These are phyloP conservation scores for Penicillium sp. DNA, from an alignment of 2,329 filamentous ascomycete genomes.

Conservation along the genomic window DNA sequence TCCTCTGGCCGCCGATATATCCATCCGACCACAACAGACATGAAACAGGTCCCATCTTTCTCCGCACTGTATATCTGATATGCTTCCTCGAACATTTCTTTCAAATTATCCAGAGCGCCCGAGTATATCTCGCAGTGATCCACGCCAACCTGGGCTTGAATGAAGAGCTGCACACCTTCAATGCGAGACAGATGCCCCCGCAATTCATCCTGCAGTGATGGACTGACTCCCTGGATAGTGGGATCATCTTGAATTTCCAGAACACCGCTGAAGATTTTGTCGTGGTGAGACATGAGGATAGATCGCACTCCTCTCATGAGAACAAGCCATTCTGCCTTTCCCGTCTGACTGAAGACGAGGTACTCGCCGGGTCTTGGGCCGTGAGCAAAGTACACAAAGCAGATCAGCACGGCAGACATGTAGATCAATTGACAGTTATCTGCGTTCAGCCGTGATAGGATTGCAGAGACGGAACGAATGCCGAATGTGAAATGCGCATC, in stretches of 20 bases:
- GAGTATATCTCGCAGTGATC: constrained; percentile 6
- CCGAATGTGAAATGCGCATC: constrained; percentile 39
- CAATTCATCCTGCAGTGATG: constrained; percentile 17
- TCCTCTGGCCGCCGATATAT: constrained; percentile 27
- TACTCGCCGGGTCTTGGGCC: constrained; percentile 34
- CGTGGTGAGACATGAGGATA: constrained; percentile 21
- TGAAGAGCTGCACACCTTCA: constrained; percentile 9
- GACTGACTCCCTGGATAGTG: constrained; percentile 1
- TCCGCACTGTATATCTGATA: constrained; percentile 16
- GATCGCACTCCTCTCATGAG: constrained; percentile 33
- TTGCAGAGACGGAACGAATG: constrained; percentile 31
- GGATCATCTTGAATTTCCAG: constrained; percentile 12
- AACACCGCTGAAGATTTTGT: constrained; percentile 29
- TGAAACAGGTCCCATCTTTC: constrained; percentile 17
- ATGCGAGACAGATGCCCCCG: constrained; percentile 17
- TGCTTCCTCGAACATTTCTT: constrained; percentile 16
- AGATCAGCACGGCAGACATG: constrained; percentile 33
- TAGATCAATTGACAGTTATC: constrained; percentile 36
- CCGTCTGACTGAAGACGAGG: constrained; percentile 33
- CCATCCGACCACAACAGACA: constrained; percentile 33
- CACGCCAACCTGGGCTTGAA: constrained; percentile 9
- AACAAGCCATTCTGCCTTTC: constrained; percentile 33
- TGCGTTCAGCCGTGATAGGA: constrained; percentile 26
- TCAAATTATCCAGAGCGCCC: constrained; percentile 13
- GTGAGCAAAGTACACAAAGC: constrained; percentile 36